These are phyloP conservation scores for Boletus fagicola DNA, from an alignment of 768 basidiomycete genomes.

Conservation along the genomic window DNA sequence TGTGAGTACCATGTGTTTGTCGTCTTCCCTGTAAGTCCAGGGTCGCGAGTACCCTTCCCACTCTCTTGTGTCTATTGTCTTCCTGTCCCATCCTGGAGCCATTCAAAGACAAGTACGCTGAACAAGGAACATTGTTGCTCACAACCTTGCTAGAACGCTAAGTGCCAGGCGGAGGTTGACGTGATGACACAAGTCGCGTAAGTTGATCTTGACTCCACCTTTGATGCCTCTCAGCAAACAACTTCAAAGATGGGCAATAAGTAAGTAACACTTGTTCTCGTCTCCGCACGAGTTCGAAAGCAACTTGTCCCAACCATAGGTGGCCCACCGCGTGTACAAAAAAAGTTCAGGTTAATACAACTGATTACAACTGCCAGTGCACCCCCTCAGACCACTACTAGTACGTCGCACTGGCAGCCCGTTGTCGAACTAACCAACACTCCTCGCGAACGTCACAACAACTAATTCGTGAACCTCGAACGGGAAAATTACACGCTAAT, in stretches of 20 bases:
- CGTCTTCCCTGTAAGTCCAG: not conserved
- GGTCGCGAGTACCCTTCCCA: not conserved
- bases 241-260: no score
- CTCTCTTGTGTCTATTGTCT: not conserved
- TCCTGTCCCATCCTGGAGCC: not conserved
- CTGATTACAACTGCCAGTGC: not conserved
- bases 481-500: not conserved
- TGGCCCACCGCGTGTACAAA: not conserved
- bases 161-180: not conserved
- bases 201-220: no score
- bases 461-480: not conserved
- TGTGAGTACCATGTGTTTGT: not conserved
- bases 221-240: no score
- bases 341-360: no score
- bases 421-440: not conserved
- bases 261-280: not conserved
- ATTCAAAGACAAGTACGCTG: not conserved
- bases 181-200: no score
- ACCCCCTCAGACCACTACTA: not conserved
- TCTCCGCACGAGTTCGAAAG: no score
- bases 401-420: not conserved
- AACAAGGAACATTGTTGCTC: not conserved
- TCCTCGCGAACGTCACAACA: not conserved
- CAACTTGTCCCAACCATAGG: not conserved
- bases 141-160: not conserved